Conservation (phyloP, 1,284 basidiomycete species). For the Agroathelia rolfsii region DNA sequence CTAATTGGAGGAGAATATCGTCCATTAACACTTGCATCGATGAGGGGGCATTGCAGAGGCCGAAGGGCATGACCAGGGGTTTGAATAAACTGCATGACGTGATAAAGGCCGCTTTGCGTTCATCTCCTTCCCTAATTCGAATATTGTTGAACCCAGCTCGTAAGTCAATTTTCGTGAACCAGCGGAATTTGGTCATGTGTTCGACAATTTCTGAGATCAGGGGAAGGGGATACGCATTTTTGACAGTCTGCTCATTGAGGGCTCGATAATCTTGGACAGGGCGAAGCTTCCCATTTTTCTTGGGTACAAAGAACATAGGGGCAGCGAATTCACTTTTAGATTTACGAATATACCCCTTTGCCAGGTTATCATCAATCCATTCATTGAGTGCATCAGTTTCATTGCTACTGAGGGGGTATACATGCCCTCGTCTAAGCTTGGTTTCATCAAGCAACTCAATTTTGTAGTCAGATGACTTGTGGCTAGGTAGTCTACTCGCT, state of each 20-base stretch:
- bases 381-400: conserved; percentile 13
- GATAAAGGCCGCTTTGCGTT: no score
- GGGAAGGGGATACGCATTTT: conserved; percentile 21
- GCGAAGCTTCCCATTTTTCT: conserved; percentile 24
- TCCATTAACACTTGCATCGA: conserved; percentile 17
- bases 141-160: conserved; percentile 14
- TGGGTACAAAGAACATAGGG: conserved; percentile 25
- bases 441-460: no score
- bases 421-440: no score
- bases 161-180: conserved; percentile 21
- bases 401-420: conserved; percentile 13
- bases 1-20: conserved; percentile 10
- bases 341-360: conserved; percentile 5
- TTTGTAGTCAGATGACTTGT: no score
- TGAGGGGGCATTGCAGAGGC: conserved; percentile 21
- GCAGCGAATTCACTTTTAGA: conserved; percentile 14
- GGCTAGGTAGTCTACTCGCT: no score
- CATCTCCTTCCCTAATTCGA: conserved; percentile 11
- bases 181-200: conserved; percentile 12
- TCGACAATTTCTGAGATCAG: conserved; percentile 20
- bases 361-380: conserved; percentile 17
- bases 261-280: conserved; percentile 20
- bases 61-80: conserved; percentile 29
- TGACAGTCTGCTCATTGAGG: conserved; percentile 22
- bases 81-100: conserved; percentile 30